Evolutionary conservation across 208 protist species (phyloP).

Genomic region (Leishmania tropica): DNA sequence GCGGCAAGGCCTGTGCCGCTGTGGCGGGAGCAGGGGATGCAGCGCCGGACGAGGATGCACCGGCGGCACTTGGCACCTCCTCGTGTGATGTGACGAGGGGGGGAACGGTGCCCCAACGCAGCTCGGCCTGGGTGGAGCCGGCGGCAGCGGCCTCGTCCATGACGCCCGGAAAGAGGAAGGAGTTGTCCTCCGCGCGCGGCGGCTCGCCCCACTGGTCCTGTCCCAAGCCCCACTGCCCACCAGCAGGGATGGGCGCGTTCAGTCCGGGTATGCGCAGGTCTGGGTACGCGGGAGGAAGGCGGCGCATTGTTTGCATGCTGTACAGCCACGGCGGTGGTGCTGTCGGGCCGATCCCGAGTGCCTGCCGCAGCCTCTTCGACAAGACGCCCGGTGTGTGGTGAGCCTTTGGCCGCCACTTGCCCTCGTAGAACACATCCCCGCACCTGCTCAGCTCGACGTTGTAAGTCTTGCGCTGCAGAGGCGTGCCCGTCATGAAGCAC

Average conservation of each 20-base stretch:
- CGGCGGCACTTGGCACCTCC: constrained; percentile 2
- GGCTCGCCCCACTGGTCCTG: constrained; percentile 98
- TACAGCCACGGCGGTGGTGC: constrained; percentile 99
- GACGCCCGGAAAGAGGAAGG: constrained; percentile 83
- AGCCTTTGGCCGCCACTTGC: constrained; percentile 94
- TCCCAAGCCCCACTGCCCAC: constrained; percentile 93
- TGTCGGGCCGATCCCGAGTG: constrained; percentile 96
- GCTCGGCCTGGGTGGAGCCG: constrained; percentile 9
- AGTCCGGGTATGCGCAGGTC: constrained; percentile 97
- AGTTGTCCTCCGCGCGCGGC: constrained; percentile 83
- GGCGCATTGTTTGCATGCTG: constrained; percentile 98
- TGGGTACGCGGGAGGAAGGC: constrained; percentile 98
- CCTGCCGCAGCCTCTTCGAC: constrained; percentile 91
- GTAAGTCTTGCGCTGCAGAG: constrained; percentile 81
- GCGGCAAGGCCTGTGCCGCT: constrained; percentile 6
- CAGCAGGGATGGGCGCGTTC: constrained; percentile 98
- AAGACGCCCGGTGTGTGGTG: constrained; percentile 72
- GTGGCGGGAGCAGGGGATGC: constrained; percentile 18
- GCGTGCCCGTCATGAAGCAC: constrained; percentile 99
- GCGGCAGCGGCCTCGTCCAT: constrained; percentile 72
- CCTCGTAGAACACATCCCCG: constrained; percentile 98
- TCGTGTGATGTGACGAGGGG: constrained; percentile 7
- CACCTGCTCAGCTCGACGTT: constrained; percentile 86
- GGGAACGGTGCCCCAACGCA: constrained; percentile 54
- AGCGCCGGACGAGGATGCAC: constrained; percentile 3